Percentiles rank a stretch among this genome's conserved stretches.
Evolutionary conservation across 306 rosid genomes (phyloP).

Genomic region (Pterocarpus santalinus): DNA sequence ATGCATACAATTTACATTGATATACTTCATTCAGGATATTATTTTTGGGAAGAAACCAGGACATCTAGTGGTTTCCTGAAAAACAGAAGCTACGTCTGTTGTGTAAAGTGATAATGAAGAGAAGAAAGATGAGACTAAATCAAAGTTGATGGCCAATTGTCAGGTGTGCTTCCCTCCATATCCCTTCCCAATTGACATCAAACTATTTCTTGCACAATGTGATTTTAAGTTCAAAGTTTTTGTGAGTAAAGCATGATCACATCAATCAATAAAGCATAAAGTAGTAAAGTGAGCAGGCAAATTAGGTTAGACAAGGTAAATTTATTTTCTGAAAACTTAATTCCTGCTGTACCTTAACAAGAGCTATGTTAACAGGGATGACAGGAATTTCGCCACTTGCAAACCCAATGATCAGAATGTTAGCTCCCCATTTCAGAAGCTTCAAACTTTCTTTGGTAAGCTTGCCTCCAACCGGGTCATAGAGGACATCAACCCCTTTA

Average conservation of each 20-base stretch:
- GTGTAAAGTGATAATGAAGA: conserved; percentile 3
- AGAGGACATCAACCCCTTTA: conserved; percentile 90
- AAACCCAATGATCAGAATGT: conserved; percentile 90
- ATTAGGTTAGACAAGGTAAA: conserved; percentile 4
- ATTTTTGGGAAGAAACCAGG: conserved; percentile 18
- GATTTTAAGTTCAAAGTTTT: conserved; percentile 12
- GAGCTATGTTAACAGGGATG: conserved; percentile 92
- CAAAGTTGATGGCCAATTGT: conserved; percentile 14
- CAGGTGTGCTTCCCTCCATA: conserved; percentile 28
- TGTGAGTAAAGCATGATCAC: conserved; percentile 32
- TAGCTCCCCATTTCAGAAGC: conserved; percentile 91
- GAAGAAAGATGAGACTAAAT: background rate
- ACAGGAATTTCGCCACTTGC: conserved; percentile 95
- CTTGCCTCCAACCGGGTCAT: conserved; percentile 98
- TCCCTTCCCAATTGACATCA: conserved; percentile 12
- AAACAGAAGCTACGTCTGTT: conserved; percentile 7
- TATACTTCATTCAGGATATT: background rate
- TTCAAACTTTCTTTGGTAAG: conserved; percentile 74
- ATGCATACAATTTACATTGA: background rate
- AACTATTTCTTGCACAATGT: conserved; percentile 11
- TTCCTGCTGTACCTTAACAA: conserved; percentile 76
- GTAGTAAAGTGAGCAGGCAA: conserved; percentile 31
- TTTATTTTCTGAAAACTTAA: conserved; percentile 12
- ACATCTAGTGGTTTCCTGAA: conserved; percentile 28
- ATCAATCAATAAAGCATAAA: conserved; percentile 33